These are phyloP conservation scores for Santalum album DNA, from an alignment of 164 flowering plant genomes.

Conservation along the genomic window DNA sequence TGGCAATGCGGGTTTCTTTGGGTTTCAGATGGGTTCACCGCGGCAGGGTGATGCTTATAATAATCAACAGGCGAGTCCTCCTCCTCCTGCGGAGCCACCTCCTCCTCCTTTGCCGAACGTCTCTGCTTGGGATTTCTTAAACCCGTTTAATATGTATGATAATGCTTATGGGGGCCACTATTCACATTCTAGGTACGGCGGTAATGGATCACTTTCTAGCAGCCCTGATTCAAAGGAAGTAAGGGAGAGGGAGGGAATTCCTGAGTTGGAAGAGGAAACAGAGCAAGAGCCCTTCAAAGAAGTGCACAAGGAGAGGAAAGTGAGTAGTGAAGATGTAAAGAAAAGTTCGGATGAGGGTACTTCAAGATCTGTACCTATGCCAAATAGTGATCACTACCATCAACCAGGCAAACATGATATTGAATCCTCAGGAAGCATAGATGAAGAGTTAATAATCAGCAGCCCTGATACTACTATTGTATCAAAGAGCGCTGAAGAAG, in stretches of 20 bases:
- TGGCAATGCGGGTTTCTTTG: constrained; percentile 35
- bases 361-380: constrained; percentile 14
- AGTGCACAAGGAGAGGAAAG: constrained; percentile 21
- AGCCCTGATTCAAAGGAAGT: constrained; percentile 87
- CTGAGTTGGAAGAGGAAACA: constrained; percentile 88
- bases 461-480: constrained; percentile 26
- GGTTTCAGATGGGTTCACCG: constrained; percentile 27
- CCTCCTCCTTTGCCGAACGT: constrained; percentile 68
- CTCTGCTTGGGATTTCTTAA: constrained; percentile 78
- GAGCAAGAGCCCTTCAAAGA: constrained; percentile 36
- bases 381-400: neutral
- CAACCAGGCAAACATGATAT: neutral
- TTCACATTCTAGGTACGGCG: constrained; percentile 22
- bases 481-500: constrained; percentile 39
- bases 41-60: constrained; percentile 4
- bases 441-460: constrained; percentile 18
- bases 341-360: constrained; percentile 25
- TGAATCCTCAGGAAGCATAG: constrained; percentile 5
- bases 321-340: constrained; percentile 9
- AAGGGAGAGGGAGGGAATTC: constrained; percentile 91
- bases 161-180: constrained; percentile 24
- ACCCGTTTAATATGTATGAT: constrained; percentile 50
- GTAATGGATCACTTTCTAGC: constrained; percentile 40
- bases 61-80: constrained; percentile 16
- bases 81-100: constrained; percentile 30